Evolutionary conservation across 2,329 filamentous ascomycete species (phyloP), one percentile per base, ranked within the genome.

Genomic region (Rutstroemia sp.): DNA sequence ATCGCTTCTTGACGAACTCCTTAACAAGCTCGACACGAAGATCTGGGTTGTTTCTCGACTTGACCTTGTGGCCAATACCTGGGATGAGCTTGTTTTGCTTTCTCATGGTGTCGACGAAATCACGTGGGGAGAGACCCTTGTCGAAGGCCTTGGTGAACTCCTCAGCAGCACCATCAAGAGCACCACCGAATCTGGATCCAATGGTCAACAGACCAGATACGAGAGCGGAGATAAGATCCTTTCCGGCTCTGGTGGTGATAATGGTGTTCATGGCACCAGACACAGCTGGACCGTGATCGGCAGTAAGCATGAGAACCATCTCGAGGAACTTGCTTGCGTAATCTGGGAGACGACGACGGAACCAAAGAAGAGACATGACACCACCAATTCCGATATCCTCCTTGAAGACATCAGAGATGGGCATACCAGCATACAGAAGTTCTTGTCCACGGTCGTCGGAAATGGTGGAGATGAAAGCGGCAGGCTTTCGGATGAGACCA

Each of bases 251-350:
- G 59, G 94, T 99, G 62, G 94, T 99, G 74, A 99, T 97, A 74
- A 99, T 99, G 73, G 94, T 99, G 87, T 99, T 99, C 94, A 99
- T 99, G 75, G 94, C 94, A 83, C 94, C 94, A 68, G 94, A 99
- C 68, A 99, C 94, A 68, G 94, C 94, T 54, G 94, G 94, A 76
- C 94, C 94, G 85, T 99, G 94, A 72, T 99, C 94, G 68, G 94
- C 94, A 71, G 94, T 99, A 71, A 99, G 85, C 94, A 99, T 99
- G 74, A 99, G 92, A 65, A 99, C 94, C 94, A 99, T 99, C 82
- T 99, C 94, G 67, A 99, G 79, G 83, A 99, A 99, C 79, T 95
- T 95, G 82, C 90, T 95, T 70, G 94, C 94, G 73, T 96, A 97
- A 71, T 87, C 80, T 62, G 94, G 94, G 61, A 99, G 88, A 72